phyloP scores from a whole-genome alignment of 495 filamentous ascomycete genomes.

The Podospora sp. region DNA sequence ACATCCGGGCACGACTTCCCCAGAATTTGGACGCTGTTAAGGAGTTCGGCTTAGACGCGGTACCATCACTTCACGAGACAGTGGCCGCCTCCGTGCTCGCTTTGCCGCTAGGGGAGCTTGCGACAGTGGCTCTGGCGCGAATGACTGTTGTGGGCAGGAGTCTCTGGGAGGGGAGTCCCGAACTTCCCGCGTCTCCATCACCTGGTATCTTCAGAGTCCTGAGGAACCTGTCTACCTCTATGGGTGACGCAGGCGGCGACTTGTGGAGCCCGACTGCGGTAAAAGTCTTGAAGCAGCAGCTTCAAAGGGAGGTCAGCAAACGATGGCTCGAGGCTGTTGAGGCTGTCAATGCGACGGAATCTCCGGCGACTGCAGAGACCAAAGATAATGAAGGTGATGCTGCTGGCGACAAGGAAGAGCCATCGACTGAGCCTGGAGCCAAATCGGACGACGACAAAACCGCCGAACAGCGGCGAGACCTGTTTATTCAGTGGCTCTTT shows the following conservation, averaged over 20 bases:
- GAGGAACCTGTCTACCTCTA: conserved; percentile 61
- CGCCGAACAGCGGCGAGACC: conserved; percentile 47
- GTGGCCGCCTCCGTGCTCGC: conserved; percentile 47
- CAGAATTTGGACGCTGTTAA: conserved; percentile 40
- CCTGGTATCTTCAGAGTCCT: conserved; percentile 75
- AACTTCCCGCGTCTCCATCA: conserved; percentile 80
- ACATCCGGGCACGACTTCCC: conserved; percentile 69
- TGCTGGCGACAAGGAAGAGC: conserved; percentile 32
- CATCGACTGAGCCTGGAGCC: conserved; percentile 40
- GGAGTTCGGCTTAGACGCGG: conserved; percentile 51
- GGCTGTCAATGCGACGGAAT: not conserved
- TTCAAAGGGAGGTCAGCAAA: conserved; percentile 50
- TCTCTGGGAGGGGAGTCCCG: conserved; percentile 78
- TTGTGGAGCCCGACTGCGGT: conserved; percentile 81
- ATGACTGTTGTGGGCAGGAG: conserved; percentile 53
- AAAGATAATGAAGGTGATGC: conserved; percentile 10
- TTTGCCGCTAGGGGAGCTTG: conserved; percentile 46
- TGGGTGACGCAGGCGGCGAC: conserved; percentile 73
- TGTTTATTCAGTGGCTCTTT: conserved; percentile 74
- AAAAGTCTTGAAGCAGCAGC: conserved; percentile 57
- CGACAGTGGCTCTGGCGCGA: conserved; percentile 37
- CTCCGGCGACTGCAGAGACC: conserved; percentile 9
- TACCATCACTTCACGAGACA: conserved; percentile 60
- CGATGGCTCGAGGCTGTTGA: conserved; percentile 46
- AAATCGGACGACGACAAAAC: conserved; percentile 21